These are phyloP conservation scores for Ustilago trichophora DNA, from an alignment of 1,284 basidiomycete genomes.

Conservation along the genomic window DNA sequence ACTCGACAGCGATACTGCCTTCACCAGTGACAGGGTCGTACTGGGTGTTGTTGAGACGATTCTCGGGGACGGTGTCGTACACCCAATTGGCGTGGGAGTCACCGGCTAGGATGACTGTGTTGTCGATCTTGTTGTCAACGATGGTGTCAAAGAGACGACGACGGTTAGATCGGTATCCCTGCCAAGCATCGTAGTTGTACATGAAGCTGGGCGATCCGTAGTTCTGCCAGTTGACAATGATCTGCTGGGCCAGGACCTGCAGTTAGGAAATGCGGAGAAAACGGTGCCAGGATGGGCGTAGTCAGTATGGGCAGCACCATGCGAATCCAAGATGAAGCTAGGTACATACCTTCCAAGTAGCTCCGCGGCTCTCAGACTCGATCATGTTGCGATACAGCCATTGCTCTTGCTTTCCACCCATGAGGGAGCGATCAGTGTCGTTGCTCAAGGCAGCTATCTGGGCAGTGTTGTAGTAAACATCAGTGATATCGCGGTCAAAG, in stretches of 20 bases:
- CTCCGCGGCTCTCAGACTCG: slow-evolving; percentile 69
- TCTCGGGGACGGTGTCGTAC: slow-evolving; percentile 45
- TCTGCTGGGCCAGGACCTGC: slow-evolving; percentile 71
- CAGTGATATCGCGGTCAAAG: slow-evolving; percentile 75
- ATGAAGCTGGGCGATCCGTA: slow-evolving; percentile 66
- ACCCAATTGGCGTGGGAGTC: slow-evolving; percentile 73
- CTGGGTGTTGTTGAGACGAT: slow-evolving; percentile 54
- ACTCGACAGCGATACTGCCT: slow-evolving; percentile 74
- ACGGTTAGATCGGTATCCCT: slow-evolving; percentile 74
- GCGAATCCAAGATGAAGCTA: too few species aligned
- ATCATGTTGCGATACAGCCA: slow-evolving; percentile 73
- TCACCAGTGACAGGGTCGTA: slow-evolving; percentile 72
- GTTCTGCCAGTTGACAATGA: slow-evolving; percentile 45
- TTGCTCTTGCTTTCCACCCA: slow-evolving; percentile 73
- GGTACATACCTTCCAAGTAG: slow-evolving; percentile 74
- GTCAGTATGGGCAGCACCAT: too few species aligned
- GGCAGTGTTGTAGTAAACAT: slow-evolving; percentile 74
- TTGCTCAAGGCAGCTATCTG: slow-evolving; percentile 38
- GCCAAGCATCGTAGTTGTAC: slow-evolving; percentile 74
- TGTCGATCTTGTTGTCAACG: slow-evolving; percentile 70
- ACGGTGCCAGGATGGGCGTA: too few species aligned
- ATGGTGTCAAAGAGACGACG: slow-evolving; percentile 73
- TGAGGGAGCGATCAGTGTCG: slow-evolving; percentile 61
- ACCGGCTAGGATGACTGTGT: slow-evolving; percentile 71
- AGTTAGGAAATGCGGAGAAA: too few species aligned